These are phyloP conservation scores for Chlamydomonas incerta DNA, from an alignment of 139 green algal species.

Conservation along the genomic window DNA sequence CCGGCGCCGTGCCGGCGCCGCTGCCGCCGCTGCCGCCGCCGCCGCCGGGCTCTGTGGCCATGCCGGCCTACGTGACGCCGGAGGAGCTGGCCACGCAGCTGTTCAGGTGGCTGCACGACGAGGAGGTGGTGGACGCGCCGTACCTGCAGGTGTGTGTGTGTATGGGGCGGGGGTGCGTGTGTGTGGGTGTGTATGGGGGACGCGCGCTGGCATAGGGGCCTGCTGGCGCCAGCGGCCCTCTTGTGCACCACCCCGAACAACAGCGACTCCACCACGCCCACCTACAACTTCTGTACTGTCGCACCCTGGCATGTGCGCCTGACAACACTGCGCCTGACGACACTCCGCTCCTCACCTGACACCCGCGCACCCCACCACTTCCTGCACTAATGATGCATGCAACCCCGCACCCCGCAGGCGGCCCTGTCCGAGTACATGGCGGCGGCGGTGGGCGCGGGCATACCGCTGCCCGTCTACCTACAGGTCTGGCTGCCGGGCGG, in stretches of 20 bases:
- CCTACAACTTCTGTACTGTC: too few relatives aligned
- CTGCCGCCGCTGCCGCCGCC: constrained; percentile 5
- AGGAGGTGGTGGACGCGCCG: constrained; percentile 65
- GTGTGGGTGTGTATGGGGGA: neutral
- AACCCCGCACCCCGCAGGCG: constrained; percentile 18
- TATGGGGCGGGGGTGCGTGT: neutral
- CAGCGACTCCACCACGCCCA: too few relatives aligned
- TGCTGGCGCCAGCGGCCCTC: too few relatives aligned
- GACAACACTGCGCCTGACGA: too few relatives aligned
- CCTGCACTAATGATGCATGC: too few relatives aligned
- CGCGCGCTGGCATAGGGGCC: too few relatives aligned
- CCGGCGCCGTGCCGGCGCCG: too few relatives aligned
- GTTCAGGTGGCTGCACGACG: constrained; percentile 65
- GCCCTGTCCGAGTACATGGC: constrained; percentile 56
- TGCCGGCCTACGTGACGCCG: constrained; percentile 37
- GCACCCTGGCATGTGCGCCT: too few relatives aligned
- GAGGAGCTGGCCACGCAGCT: constrained; percentile 41
- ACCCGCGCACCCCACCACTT: too few relatives aligned
- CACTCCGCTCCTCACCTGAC: too few relatives aligned
- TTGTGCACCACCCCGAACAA: too few relatives aligned
- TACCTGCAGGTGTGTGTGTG: constrained; percentile 48
- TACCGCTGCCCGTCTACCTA: constrained; percentile 54
- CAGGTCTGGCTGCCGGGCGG: neutral
- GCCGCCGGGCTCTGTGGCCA: neutral
- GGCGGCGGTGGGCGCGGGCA: constrained; percentile 34